Percentiles rank a stretch among this genome's conserved stretches.
phyloP scores from a whole-genome alignment of 2,329 filamentous ascomycete species.

The Lachnellula hyalina region DNA sequence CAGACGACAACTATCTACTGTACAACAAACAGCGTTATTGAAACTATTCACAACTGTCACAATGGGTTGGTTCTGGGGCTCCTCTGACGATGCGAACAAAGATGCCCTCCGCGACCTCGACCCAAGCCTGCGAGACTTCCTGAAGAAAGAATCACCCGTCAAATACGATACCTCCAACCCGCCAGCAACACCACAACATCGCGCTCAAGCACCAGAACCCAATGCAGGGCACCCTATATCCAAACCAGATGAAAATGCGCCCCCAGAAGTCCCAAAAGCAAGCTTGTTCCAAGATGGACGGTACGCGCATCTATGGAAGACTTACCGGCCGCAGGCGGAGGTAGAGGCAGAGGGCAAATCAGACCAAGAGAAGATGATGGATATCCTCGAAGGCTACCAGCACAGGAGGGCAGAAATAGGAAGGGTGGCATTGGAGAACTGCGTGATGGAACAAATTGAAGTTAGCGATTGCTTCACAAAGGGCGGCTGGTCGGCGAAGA shows the following conservation, averaged over 20 bases:
- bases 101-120: conserved; percentile 59
- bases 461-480: conserved; percentile 77
- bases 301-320: conserved; percentile 88
- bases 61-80: conserved; percentile 34
- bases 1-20: not conserved
- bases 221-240: conserved; percentile 7
- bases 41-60: conserved; percentile 3
- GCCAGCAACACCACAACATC: conserved; percentile 6
- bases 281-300: conserved; percentile 64
- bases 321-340: conserved; percentile 68
- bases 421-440: conserved; percentile 85
- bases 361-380: conserved; percentile 73
- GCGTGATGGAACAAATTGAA: conserved; percentile 77
- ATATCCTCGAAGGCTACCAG: conserved; percentile 80
- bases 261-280: conserved; percentile 30
- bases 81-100: conserved; percentile 19
- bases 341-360: conserved; percentile 65
- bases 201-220: conserved; percentile 3
- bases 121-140: conserved; percentile 58
- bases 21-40: not conserved
- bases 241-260: conserved; percentile 1
- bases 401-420: conserved; percentile 74
- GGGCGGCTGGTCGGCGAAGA: conserved; percentile 60
- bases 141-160: conserved; percentile 59
- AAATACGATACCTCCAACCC: conserved; percentile 34